Base-by-base conservation (phyloP, 805 yeast genomes). In the Metschnikowia lachancei region DNA sequence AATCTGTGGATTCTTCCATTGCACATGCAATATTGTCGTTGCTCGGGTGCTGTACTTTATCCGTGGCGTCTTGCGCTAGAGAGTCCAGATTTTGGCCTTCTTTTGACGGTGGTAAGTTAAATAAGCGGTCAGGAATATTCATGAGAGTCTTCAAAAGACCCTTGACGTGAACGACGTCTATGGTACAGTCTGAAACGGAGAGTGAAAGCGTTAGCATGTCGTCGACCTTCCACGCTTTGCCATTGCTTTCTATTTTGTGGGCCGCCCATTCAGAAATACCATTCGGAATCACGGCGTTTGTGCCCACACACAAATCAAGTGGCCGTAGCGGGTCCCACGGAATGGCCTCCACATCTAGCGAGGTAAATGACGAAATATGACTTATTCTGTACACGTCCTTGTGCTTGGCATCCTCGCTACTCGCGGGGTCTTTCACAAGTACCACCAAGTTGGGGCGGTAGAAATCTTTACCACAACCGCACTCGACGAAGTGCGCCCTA, bases 391-490 rank as follows among this genome's bases (percentile, higher is more conserved):
- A 63, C 13, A 54, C 19, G 50, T 54, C 45, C 2, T 29, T 19
- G 8, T 20, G 12, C 17, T 37, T 19, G 4, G 20, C 19, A 5
- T 20, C 26, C 33, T 36, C 30, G 2, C 39, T 38, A 14, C 13
- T 16, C 10, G 26, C 26, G 2, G 55, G 41, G 41, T 68, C 70
- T 45, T 59, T 64, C 31, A 62, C 66, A 16, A 72, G 39, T 12
- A 74, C 56, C 41, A 70, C 64, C 47, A 76, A 52, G 42, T 70
- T 67, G 3, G 80, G 80, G 44, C 80, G 62, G 52, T 75, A 74
- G 55, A 72, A 64, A 17, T 63, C 63, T 16, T 55, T 56, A 11
- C 77, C 75, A 58, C 80, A 75, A 0, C 77, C 76, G 58, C 79
- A 75, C 12, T 61, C 49, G 43, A 63, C 61, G 16, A 74, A 48